phyloP scores from a whole-genome alignment of 176 grass and related monocot species.

The Avena insularis region DNA sequence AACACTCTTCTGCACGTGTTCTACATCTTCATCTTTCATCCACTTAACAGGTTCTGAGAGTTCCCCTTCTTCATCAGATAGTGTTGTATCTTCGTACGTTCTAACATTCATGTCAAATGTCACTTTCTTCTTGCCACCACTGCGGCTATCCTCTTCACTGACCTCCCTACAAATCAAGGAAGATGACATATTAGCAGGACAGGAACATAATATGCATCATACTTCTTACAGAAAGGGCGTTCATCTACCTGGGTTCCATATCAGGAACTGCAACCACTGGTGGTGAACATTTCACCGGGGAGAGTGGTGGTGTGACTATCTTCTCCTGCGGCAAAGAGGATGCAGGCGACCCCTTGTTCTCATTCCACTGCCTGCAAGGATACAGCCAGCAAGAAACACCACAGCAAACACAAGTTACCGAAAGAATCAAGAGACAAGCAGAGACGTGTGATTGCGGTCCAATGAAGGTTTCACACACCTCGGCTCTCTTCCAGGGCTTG shows the following conservation, averaged over 20 bases:
- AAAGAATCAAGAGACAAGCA: neutral
- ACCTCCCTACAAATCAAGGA: conserved; percentile 58
- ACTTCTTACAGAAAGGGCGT: neutral
- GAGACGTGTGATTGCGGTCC: neutral
- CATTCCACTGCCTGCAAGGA: conserved; percentile 31
- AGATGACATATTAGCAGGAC: conserved; percentile 26
- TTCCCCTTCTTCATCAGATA: conserved; percentile 52
- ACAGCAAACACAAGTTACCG: neutral
- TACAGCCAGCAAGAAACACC: conserved; percentile 30
- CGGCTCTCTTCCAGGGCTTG: neutral
- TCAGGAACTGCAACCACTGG: conserved; percentile 26
- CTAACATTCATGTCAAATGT: conserved; percentile 83
- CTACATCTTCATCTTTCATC: conserved; percentile 28
- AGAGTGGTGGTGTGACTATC: conserved; percentile 19
- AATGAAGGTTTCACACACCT: conserved; percentile 30
- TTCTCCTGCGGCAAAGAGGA: conserved; percentile 27
- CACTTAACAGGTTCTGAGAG: conserved; percentile 8
- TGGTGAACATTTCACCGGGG: conserved; percentile 29
- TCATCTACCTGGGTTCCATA: conserved; percentile 43
- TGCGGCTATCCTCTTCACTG: conserved; percentile 51
- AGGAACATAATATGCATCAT: conserved; percentile 13
- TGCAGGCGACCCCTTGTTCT: conserved; percentile 20
- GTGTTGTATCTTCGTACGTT: conserved; percentile 53
- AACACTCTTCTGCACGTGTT: neutral
- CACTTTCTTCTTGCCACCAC: conserved; percentile 78